Percentiles rank a stretch among this genome's conserved stretches.
phyloP scores from a whole-genome alignment of 2,329 filamentous ascomycete genomes.

The Scolecobasidium constrictum region DNA sequence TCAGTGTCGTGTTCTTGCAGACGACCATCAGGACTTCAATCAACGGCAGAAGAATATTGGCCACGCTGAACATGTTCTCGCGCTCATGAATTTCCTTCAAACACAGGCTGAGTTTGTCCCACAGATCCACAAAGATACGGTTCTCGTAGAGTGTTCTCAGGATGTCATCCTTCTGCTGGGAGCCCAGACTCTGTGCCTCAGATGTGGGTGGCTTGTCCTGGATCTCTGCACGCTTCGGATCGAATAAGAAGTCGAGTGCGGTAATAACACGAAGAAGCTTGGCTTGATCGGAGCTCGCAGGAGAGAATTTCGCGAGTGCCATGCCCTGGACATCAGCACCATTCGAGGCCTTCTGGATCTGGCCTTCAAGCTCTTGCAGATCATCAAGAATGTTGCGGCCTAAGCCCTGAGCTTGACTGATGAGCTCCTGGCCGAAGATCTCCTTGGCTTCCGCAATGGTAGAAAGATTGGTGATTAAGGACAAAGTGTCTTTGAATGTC shows the following conservation, averaged over 20 bases:
- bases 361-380: slow-evolving; percentile 71
- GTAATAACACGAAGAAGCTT: slow-evolving; percentile 88
- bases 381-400: slow-evolving; percentile 78
- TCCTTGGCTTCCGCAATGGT: slow-evolving; percentile 83
- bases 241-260: slow-evolving; percentile 90
- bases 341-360: slow-evolving; percentile 76
- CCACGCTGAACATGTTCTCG: slow-evolving; percentile 93
- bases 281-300: slow-evolving; percentile 89
- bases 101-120: slow-evolving; percentile 85
- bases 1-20: slow-evolving; percentile 89
- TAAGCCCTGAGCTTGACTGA: slow-evolving; percentile 72
- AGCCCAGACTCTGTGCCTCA: slow-evolving; percentile 41
- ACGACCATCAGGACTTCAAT: slow-evolving; percentile 98
- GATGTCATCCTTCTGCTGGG: slow-evolving; percentile 68
- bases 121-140: slow-evolving; percentile 78
- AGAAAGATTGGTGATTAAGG: slow-evolving; percentile 97
- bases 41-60: slow-evolving; percentile 84
- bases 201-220: slow-evolving; percentile 32
- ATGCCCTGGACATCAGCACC: slow-evolving; percentile 94
- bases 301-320: slow-evolving; percentile 89
- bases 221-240: slow-evolving; percentile 53
- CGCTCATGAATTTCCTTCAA: slow-evolving; percentile 79
- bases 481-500: slow-evolving; percentile 94
- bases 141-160: slow-evolving; percentile 84
- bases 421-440: slow-evolving; percentile 85